Percentiles rank a stretch among this genome's conserved stretches.
Evolutionary conservation across 1,139 yeast species (phyloP).

Genomic region (Hemisphaericaspora lyxosophila): DNA sequence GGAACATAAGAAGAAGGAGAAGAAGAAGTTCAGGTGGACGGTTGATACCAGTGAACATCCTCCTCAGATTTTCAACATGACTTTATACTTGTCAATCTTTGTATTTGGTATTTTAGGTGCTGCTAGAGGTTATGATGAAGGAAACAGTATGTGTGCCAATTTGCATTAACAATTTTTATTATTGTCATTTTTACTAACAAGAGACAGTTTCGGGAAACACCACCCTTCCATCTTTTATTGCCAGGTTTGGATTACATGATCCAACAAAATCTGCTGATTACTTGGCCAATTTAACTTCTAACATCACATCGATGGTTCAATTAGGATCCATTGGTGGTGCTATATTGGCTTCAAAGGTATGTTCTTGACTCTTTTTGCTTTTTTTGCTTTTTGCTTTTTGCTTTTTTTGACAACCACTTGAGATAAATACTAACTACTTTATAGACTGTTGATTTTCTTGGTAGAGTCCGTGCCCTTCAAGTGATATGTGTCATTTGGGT

Average conservation of each 20-base stretch:
- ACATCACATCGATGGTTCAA: slow-evolving; percentile 63
- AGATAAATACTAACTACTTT: slow-evolving; percentile 10
- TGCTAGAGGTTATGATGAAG: slow-evolving; percentile 65
- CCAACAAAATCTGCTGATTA: slow-evolving; percentile 30
- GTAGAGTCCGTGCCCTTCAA: slow-evolving; percentile 55
- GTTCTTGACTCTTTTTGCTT: not conserved
- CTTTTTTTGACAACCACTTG: too few species aligned
- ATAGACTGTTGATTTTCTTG: slow-evolving; percentile 52
- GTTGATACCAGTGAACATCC: slow-evolving; percentile 39
- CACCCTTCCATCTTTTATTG: slow-evolving; percentile 32
- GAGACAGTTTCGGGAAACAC: slow-evolving; percentile 14
- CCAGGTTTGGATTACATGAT: slow-evolving; percentile 48
- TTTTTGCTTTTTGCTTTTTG: too few species aligned
- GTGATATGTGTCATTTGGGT: slow-evolving; percentile 46
- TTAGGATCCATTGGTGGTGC: slow-evolving; percentile 62
- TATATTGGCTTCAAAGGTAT: slow-evolving; percentile 34
- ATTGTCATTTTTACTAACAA: too few species aligned
- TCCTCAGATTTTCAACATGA: slow-evolving; percentile 48
- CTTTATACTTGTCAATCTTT: slow-evolving; percentile 46
- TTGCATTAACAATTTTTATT: too few species aligned
- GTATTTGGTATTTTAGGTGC: slow-evolving; percentile 60
- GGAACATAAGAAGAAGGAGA: not conserved
- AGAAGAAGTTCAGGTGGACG: slow-evolving; percentile 12
- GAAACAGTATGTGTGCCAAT: slow-evolving; percentile 26
- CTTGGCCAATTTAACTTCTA: slow-evolving; percentile 51